Conservation (phyloP, 768 basidiomycete genomes). For the Xerocomus spinulosus region DNA sequence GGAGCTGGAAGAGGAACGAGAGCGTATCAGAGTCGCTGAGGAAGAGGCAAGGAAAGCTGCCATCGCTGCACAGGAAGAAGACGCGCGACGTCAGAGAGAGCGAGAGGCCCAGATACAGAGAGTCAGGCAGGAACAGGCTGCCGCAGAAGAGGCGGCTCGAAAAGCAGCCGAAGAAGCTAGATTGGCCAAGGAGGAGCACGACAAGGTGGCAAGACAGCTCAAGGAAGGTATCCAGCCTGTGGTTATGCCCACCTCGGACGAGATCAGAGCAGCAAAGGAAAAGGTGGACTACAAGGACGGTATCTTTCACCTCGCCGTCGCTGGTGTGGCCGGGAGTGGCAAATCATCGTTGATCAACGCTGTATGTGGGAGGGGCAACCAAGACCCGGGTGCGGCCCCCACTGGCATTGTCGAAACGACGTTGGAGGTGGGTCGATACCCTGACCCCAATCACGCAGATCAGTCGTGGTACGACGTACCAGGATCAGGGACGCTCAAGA, state of each 20-base stretch:
- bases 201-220: constrained; percentile 22
- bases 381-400: constrained; percentile 25
- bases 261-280: constrained; percentile 22
- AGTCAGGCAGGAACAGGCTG: constrained; percentile 14
- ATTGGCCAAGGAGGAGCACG: constrained; percentile 16
- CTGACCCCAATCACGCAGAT: constrained; percentile 20
- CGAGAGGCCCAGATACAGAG: constrained; percentile 19
- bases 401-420: constrained; percentile 35
- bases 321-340: constrained; percentile 29
- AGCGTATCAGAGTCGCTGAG: constrained; percentile 12
- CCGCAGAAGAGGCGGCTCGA: constrained; percentile 24
- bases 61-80: constrained; percentile 24
- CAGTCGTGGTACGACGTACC: constrained; percentile 37
- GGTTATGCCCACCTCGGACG: constrained; percentile 26
- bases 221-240: constrained; percentile 29
- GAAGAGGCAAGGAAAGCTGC: constrained; percentile 23
- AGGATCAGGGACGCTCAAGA: constrained; percentile 33
- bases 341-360: constrained; percentile 32
- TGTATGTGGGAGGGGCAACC: constrained; percentile 29
- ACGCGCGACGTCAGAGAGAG: constrained; percentile 17
- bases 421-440: constrained; percentile 25
- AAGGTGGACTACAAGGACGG: constrained; percentile 28
- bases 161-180: constrained; percentile 20
- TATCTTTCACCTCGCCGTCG: constrained; percentile 28
- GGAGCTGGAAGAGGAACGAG: constrained; percentile 22